Evolutionary conservation across 495 filamentous ascomycete genomes (phyloP).

Genomic region (Achaetomiella virescens): DNA sequence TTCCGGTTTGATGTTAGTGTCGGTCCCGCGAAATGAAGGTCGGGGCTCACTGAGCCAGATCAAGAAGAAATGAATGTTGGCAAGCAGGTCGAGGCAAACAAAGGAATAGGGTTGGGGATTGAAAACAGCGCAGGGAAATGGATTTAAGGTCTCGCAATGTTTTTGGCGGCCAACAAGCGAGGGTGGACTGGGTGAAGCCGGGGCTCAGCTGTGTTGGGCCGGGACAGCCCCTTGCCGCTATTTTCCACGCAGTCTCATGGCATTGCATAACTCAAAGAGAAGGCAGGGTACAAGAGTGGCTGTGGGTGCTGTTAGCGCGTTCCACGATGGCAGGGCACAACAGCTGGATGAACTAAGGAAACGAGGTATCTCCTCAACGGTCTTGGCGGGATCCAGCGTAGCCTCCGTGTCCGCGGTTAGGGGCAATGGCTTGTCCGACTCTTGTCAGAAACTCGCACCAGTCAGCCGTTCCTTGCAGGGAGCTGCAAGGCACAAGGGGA

Average conservation of each 20-base stretch:
- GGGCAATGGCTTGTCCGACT: slow-evolving; percentile 1
- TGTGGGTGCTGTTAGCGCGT: not conserved
- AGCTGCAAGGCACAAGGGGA: slow-evolving; percentile 21
- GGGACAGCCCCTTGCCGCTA: not conserved
- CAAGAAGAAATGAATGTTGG: slow-evolving; percentile 33
- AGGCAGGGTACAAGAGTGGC: not conserved
- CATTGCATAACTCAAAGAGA: not conserved
- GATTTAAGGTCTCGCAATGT: slow-evolving; percentile 10
- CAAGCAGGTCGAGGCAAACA: slow-evolving; percentile 15
- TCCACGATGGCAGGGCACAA: not conserved
- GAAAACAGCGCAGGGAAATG: slow-evolving; percentile 10
- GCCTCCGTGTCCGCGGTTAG: not conserved
- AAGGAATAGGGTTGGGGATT: slow-evolving; percentile 17
- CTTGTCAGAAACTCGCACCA: slow-evolving; percentile 13
- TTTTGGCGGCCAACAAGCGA: slow-evolving; percentile 8
- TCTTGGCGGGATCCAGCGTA: slow-evolving; percentile 9
- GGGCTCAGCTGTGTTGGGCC: not conserved
- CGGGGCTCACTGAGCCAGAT: slow-evolving; percentile 32
- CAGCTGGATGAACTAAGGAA: not conserved
- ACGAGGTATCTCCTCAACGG: slow-evolving; percentile 12
- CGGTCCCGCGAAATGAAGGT: slow-evolving; percentile 16
- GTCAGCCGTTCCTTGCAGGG: slow-evolving; percentile 19
- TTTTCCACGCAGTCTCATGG: not conserved
- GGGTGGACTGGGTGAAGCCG: not conserved
- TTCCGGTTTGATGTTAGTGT: not conserved